Base-by-base conservation (phyloP, 192 early-diverging fungal genomes). In the Diversispora eburnea region DNA sequence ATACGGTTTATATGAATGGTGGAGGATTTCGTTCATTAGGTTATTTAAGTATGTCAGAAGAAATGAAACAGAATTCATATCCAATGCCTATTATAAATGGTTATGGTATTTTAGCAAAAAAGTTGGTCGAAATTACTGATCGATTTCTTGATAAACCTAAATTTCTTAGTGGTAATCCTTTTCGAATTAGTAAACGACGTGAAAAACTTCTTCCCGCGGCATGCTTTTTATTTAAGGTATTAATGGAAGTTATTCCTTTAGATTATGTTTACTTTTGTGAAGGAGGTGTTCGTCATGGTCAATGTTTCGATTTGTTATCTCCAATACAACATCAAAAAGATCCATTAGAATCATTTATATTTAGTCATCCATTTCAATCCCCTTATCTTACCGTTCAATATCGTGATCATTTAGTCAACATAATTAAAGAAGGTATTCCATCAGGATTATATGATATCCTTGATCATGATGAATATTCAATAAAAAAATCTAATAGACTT, bases 21-120 rank as follows among this genome's bases (percentile, higher is more conserved):
- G 86, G 86, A 56, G 84, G 86, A 10, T 84, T 87, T 67, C 77
- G 83, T 41, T 83, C 83, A 10, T 70, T 87, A 8, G 86, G 86
- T 0, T 87, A 87, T 54, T 54, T 87, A 52, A 72, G 80, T 22
- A 87, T 87, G 86, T 64, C 71, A 74, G 67, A 51, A n/a, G 25
- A 33, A 15, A 9, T 25, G 67, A 17, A n/a, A 3, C 12, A 7
- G 22, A 51, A 15, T 57, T 13, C 19, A 13, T 87, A 85, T 58
- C 84, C 86, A 13, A 80, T 87, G 49, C 83, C 84, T 0, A 81
- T 87, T 43, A 87, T 87, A 46, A 85, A 84, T 64, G 86, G 86
- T 8, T 87, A 83, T 48, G 63, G 75, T 69, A 82, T 82, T 6
- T 70, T 81, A 0, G 76, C 79, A 33, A 79, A 80, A 46, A 77